Percentiles rank a stretch among this genome's conserved stretches.
phyloP scores from a whole-genome alignment of 1,284 basidiomycete genomes.

The Salmacisia buchloeana region DNA sequence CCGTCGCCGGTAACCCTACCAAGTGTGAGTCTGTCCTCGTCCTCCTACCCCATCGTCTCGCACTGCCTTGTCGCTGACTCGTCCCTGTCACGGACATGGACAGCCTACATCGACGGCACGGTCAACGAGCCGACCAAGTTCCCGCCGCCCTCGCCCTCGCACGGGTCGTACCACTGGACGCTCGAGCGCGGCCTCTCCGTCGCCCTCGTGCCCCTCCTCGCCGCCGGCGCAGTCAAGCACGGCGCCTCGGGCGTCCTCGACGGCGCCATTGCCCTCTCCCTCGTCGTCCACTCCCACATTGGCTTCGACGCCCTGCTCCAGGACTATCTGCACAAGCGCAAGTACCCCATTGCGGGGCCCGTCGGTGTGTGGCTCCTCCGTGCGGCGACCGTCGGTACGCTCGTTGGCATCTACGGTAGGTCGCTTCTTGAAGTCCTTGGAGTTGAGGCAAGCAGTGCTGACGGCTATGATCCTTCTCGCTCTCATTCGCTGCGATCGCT shows the following conservation, averaged over 20 bases:
- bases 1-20: constrained; percentile 7
- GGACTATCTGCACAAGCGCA: constrained; percentile 90
- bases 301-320: constrained; percentile 53
- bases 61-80: not conserved
- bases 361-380: constrained; percentile 70
- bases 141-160: constrained; percentile 63
- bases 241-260: constrained; percentile 59
- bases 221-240: constrained; percentile 48
- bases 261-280: constrained; percentile 74
- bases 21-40: not conserved
- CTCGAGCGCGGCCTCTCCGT: constrained; percentile 89
- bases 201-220: constrained; percentile 70
- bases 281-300: constrained; percentile 92
- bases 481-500: too few species aligned
- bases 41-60: not conserved
- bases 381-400: constrained; percentile 70
- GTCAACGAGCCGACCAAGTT: constrained; percentile 92
- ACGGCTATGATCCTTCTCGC: too few species aligned
- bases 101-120: constrained; percentile 84
- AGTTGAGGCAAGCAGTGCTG: too few species aligned
- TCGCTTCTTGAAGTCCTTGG: not conserved
- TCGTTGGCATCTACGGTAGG: constrained; percentile 74
- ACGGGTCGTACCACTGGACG: constrained; percentile 96
- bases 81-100: too few species aligned
- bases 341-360: constrained; percentile 73